Conservation (phyloP, 2,329 filamentous ascomycete species). For the Pseudocercospora fuligena region DNA sequence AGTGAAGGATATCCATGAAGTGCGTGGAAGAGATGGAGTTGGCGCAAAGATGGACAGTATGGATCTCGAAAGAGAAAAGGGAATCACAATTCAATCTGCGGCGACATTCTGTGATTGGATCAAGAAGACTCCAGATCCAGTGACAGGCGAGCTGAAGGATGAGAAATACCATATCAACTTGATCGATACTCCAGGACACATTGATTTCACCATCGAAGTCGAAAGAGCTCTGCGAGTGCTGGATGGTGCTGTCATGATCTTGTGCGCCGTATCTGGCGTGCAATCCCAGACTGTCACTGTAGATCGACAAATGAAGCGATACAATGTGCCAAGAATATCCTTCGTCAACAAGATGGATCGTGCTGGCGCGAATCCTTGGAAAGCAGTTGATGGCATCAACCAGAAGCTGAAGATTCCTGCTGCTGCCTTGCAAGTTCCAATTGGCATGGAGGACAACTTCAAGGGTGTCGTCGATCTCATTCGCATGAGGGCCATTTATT, state of each 20-base stretch:
- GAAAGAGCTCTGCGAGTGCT: conserved; percentile 92
- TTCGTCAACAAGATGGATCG: conserved; percentile 99
- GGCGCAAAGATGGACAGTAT: conserved; percentile 99
- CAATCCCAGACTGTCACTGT: conserved; percentile 98
- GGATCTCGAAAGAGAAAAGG: conserved; percentile 97
- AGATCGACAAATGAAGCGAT: conserved; percentile 97
- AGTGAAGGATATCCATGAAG: conserved; percentile 96
- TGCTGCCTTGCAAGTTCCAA: conserved; percentile 91
- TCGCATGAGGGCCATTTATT: conserved; percentile 90
- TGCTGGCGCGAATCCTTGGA: conserved; percentile 98
- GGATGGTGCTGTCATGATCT: conserved; percentile 96
- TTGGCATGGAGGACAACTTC: conserved; percentile 89
- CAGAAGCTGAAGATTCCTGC: conserved; percentile 91
- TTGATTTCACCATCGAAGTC: conserved; percentile 99
- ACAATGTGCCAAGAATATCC: conserved; percentile 92
- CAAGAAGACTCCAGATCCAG: conserved; percentile 63
- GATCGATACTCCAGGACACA: conserved; percentile 98
- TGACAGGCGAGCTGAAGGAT: conserved; percentile 72
- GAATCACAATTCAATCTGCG: conserved; percentile 98
- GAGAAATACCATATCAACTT: conserved; percentile 96
- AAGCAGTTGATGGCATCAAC: conserved; percentile 97
- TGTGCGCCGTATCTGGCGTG: conserved; percentile 95
- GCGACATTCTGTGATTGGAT: conserved; percentile 98
- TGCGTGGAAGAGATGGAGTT: conserved; percentile 89
- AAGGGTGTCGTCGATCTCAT: conserved; percentile 91